Evolutionary conservation across 2,329 filamentous ascomycete species (phyloP).

Genomic region (Pestalotiopsis sp.): DNA sequence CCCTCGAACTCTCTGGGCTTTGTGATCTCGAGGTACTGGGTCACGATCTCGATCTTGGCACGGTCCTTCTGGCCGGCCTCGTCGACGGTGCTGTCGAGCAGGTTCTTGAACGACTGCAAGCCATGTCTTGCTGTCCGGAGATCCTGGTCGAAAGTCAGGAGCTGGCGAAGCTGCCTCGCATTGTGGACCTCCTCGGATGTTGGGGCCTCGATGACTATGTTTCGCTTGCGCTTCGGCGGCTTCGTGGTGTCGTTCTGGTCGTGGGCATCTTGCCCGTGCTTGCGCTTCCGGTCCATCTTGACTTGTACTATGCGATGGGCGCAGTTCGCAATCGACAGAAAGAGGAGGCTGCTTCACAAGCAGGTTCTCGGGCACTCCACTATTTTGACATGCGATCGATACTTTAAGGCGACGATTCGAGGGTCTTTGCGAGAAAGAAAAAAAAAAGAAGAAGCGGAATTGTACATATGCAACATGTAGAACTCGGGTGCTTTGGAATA

Average conservation of each 20-base stretch:
- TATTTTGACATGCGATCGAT: neutral
- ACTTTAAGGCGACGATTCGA: neutral
- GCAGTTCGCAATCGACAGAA: neutral
- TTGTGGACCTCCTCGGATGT: constrained; percentile 64
- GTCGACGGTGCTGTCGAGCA: constrained; percentile 67
- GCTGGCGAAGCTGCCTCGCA: constrained; percentile 66
- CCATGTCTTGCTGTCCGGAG: constrained; percentile 66
- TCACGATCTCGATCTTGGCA: constrained; percentile 59
- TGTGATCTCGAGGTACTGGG: constrained; percentile 66
- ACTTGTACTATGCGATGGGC: neutral
- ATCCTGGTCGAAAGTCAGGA: constrained; percentile 74
- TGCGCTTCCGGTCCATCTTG: constrained; percentile 38
- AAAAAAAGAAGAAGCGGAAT: neutral
- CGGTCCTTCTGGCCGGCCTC: constrained; percentile 48
- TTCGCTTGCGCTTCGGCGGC: constrained; percentile 48
- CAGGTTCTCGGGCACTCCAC: neutral
- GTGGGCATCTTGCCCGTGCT: constrained; percentile 31
- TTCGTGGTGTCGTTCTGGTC: constrained; percentile 13
- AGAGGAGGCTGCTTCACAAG: neutral
- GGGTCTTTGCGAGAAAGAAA: neutral
- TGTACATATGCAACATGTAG: neutral
- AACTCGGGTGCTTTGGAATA: neutral
- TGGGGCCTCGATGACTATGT: constrained; percentile 51
- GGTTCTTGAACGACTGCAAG: constrained; percentile 73
- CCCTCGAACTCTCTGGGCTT: constrained; percentile 53